Base-by-base conservation (phyloP, 1,139 yeast species). In the Yamadazyma spencermartinsiae region DNA sequence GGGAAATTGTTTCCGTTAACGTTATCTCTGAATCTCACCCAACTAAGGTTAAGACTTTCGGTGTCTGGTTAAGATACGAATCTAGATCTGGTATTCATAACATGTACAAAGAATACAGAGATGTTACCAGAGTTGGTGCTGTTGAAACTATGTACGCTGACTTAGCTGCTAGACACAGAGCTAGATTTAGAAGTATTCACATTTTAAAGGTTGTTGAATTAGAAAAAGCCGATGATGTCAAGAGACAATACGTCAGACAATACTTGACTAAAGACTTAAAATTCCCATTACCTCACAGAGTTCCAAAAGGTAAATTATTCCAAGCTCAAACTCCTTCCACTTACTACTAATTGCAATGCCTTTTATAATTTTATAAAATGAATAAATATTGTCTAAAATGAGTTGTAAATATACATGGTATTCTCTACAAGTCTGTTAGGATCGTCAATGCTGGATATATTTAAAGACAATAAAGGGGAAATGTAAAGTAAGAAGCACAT, bases 121-220 rank as follows among this genome's bases (percentile, higher is more conserved):
- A 92, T 65, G 95, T 90, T 63, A 79, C 97, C 80, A 94, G 99
- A 81, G 95, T 89, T 55, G 96, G 89, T 74, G 98, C 98, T 62
- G 98, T 92, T 69, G 96, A 87, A 75, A 81, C 95, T 72, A 86
- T 92, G 85, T 92, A 92, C 94, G 92, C 87, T 76, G 98, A 94
- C 77, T 86, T 92, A 85, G 99, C 99, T 76, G 98, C 98, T 61
- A 92, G 98, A 81, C 99, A 92, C 95, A 89, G 98, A 86, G 94
- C 98, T 69, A 89, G 99, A 83, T 92, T 92, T 83, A 88, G 98
- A 86, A 85, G 92, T 61, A 87, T 92, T 76, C 98, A 92, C 88
- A 88, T 85, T 74, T 82, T 85, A 72, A 92, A 92, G 89, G 98
- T 92, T 72, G 98, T 90, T 71, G 98, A 92, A 80, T 83, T 92